phyloP scores from a whole-genome alignment of 2,329 filamentous ascomycete genomes.

The Trichoderma afroharzianum region DNA sequence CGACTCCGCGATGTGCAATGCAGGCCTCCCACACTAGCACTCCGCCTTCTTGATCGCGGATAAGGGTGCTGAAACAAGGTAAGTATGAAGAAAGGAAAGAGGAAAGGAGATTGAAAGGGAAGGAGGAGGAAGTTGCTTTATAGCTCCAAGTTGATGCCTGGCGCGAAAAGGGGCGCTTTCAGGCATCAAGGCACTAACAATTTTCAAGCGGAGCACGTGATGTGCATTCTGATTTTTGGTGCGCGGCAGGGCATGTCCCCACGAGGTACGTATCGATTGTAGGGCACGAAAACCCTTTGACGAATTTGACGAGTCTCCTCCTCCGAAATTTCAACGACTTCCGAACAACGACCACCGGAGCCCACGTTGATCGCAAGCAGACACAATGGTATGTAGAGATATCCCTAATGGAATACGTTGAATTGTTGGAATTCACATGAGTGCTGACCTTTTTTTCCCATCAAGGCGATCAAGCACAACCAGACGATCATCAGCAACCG shows the following conservation, averaged over 20 bases:
- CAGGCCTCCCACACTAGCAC: no score
- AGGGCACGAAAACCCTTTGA: conserved; percentile 43
- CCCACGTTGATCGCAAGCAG: conserved; percentile 50
- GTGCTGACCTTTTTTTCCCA: conserved; percentile 33
- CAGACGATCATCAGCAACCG: conserved; percentile 97
- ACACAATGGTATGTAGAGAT: conserved; percentile 48
- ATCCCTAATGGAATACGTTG: conserved; percentile 23
- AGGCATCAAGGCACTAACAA: conserved; percentile 16
- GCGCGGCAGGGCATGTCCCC: conserved; percentile 26
- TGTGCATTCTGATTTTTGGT: conserved; percentile 14
- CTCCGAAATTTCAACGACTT: conserved; percentile 38
- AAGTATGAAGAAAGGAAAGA: conserved; percentile 49
- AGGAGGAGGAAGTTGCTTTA: conserved; percentile 28
- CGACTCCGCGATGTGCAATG: conserved; percentile 55
- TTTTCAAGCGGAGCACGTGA: conserved; percentile 25
- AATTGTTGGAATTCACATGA: conserved; percentile 23
- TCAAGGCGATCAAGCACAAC: conserved; percentile 98
- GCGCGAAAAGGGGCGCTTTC: conserved; percentile 20
- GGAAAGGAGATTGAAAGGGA: conserved; percentile 25
- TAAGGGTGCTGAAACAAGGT: conserved; percentile 49
- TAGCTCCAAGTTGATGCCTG: conserved; percentile 29
- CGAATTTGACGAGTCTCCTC: conserved; percentile 40
- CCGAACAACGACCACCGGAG: conserved; percentile 41
- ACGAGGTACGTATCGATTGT: conserved; percentile 34
- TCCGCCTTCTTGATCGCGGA: conserved; percentile 42